Evolutionary conservation across 2,329 filamentous ascomycete genomes (phyloP), one percentile per base, ranked within the genome.

Genomic region (Venturia oleaginea): DNA sequence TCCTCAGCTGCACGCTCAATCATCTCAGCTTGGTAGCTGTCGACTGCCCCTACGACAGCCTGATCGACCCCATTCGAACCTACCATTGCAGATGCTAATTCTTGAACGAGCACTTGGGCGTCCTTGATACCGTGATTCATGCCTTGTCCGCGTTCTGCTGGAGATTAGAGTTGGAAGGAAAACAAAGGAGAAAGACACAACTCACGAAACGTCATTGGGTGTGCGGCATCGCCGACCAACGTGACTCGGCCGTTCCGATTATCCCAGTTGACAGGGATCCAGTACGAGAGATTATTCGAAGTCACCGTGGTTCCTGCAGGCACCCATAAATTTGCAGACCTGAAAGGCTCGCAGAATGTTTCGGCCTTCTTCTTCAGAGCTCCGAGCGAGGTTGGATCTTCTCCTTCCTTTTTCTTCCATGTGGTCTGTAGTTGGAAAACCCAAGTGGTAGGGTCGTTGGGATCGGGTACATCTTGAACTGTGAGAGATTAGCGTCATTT

Each of bases 1-100:
- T 82, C 79, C 38, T 75, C 75, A 10, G 75, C 75, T 15, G 74
- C 76, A 46, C 79, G 72, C n/a, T 71, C 68, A 22, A 79, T 69
- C 67, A 77, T 72, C 65, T 78, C 76, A 34, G 70, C 67, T 61
- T 78, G 68, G 48, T 65, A 65, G 19, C 38, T 34, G 24, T 51
- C 43, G 24, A 65, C 19, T 2, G 27, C 64, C 24, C 54, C 24
- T 24, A 68, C 54, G 22, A 32, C 59, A 11, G 2, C 60, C 62
- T 38, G 27, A 24, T 68, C 55, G 22, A 32, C 54, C 7, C 1
- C 60, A 61, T 37, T 27, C 10, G 30, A 57, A 13, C n/a, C 67
- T 65, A 17, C 59, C 42, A 68, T 64, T 1, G 68, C 68, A 4
- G 67, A 65, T 40, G 69, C 70, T 19, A 73, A 64, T 1, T 70